phyloP scores from a whole-genome alignment of 352 stramenopile genomes.

The Globisporangium spiculum region DNA sequence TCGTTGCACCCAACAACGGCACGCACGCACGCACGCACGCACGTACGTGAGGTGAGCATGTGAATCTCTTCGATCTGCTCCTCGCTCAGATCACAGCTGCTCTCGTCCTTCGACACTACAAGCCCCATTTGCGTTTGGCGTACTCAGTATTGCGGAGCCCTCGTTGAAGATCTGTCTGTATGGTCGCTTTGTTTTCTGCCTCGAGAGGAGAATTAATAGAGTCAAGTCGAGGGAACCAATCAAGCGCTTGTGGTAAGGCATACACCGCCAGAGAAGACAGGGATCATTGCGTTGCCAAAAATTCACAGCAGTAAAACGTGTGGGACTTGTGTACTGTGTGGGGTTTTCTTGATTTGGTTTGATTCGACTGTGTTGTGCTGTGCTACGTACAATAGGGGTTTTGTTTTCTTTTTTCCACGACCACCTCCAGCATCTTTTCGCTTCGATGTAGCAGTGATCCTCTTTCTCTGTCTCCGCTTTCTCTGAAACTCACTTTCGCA shows the following conservation, averaged over 20 bases:
- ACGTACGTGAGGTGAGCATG: conserved; percentile 55
- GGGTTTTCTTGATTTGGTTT: background rate
- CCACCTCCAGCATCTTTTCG: conserved; percentile 6
- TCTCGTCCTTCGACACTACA: conserved; percentile 6
- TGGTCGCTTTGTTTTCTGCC: background rate
- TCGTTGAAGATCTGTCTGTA: no score
- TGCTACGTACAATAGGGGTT: background rate
- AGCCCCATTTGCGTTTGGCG: conserved; percentile 22
- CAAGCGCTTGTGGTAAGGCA: no score
- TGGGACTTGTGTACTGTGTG: background rate
- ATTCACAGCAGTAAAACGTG: background rate
- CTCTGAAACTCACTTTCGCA: conserved; percentile 28
- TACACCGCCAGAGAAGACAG: background rate
- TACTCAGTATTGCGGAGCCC: no score
- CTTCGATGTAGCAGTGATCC: background rate
- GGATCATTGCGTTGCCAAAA: background rate
- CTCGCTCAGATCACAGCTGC: conserved; percentile 40
- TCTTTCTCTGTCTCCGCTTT: background rate
- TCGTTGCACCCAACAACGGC: no score
- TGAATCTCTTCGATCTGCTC: conserved; percentile 58
- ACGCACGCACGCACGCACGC: background rate
- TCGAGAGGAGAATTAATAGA: background rate
- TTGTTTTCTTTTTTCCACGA: background rate
- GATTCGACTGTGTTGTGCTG: background rate
- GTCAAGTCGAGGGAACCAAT: background rate